A percentile compares a stretch with the other conserved stretches of the same genome.
Conservation (phyloP, 2,329 filamentous ascomycete genomes). For the Fusarium pseudonygamai region DNA sequence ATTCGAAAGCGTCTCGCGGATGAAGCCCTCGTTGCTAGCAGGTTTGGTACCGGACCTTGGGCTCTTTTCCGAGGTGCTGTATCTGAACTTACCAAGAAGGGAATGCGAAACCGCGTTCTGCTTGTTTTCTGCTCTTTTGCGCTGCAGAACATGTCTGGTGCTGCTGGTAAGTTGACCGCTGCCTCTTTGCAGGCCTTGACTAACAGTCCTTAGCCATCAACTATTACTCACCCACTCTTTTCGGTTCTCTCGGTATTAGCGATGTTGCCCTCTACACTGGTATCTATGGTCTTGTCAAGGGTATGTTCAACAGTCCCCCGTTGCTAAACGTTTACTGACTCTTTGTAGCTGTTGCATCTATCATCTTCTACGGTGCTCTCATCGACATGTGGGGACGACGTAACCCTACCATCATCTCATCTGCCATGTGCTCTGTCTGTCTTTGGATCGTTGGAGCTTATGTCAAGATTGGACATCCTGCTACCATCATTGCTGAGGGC, state of each 20-base stretch:
- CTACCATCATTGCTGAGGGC: conserved; percentile 55
- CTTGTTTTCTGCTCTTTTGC: conserved; percentile 52
- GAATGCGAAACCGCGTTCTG: conserved; percentile 53
- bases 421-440: conserved; percentile 57
- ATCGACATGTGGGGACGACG: conserved; percentile 54
- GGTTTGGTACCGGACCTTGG: conserved; percentile 46
- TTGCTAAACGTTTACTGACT: neutral
- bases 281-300: conserved; percentile 59
- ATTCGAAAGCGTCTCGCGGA: conserved; percentile 51
- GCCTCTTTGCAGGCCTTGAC: too few species aligned
- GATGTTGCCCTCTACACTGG: conserved; percentile 59
- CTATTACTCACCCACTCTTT: conserved; percentile 55
- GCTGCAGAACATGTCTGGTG: conserved; percentile 54
- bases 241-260: conserved; percentile 56
- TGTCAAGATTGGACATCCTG: conserved; percentile 61
- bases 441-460: conserved; percentile 64
- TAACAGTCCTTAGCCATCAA: conserved; percentile 46
- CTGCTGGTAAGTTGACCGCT: conserved; percentile 42
- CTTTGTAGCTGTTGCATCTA: conserved; percentile 48
- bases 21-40: conserved; percentile 46
- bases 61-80: conserved; percentile 50
- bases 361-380: conserved; percentile 53
- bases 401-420: conserved; percentile 57
- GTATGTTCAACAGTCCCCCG: neutral
- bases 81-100: conserved; percentile 49